Evolutionary conservation across 2,329 filamentous ascomycete species (phyloP).

Genomic region (Penicillium sp.): DNA sequence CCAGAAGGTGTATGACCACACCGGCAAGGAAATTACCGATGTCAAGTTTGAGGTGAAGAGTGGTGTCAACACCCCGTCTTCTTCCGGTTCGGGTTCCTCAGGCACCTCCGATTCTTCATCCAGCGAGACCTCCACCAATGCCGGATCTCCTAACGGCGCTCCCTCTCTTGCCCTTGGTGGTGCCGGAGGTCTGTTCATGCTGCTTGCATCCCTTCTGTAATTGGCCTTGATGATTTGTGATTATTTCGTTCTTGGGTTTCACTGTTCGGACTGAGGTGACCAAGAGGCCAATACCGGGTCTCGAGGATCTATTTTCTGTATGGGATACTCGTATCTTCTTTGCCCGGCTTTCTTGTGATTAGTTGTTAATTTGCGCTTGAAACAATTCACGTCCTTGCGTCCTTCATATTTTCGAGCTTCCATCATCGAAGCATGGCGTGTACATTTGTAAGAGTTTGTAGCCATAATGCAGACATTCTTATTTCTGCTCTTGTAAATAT

Average conservation of each 20-base stretch:
- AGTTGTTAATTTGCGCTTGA: constrained; percentile 3
- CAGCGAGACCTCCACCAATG: constrained; percentile 6
- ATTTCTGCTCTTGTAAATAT: background rate
- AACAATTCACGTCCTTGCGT: constrained; percentile 2
- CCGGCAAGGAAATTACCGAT: constrained; percentile 52
- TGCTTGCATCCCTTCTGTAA: constrained; percentile 25
- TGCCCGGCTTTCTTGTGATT: constrained; percentile 5
- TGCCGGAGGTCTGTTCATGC: constrained; percentile 22
- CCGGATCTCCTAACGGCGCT: constrained; percentile 19
- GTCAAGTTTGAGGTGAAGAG: constrained; percentile 51
- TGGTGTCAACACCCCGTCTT: constrained; percentile 46
- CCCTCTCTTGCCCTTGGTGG: constrained; percentile 20
- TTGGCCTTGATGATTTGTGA: background rate
- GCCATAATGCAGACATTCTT: background rate
- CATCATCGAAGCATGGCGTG: background rate
- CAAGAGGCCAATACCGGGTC: background rate
- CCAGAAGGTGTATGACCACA: constrained; percentile 49
- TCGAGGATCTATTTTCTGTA: background rate
- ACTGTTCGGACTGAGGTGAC: background rate
- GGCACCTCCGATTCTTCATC: background rate
- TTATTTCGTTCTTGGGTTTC: background rate
- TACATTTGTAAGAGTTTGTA: background rate
- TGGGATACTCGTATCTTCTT: background rate
- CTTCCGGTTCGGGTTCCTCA: constrained; percentile 2
- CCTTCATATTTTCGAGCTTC: background rate